Evolutionary conservation across 768 basidiomycete species (phyloP).

Genomic region (Pulveroboletus sp.): DNA sequence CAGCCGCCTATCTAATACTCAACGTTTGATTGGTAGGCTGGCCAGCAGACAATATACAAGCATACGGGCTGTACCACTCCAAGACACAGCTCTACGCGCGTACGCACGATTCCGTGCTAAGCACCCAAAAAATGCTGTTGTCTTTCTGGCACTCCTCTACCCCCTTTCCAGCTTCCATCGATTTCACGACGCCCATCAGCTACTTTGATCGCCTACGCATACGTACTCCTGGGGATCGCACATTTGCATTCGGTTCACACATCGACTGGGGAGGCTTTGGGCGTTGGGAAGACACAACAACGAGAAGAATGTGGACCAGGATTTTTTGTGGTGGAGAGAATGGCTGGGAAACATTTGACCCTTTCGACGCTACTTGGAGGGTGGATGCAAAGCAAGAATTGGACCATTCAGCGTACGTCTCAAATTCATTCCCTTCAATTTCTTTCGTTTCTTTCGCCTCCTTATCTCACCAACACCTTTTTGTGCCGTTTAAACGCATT

Average conservation of each 20-base stretch:
- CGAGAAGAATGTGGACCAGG: conserved; percentile 38
- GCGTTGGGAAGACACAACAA: conserved; percentile 52
- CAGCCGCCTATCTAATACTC: neutral
- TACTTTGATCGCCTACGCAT: conserved; percentile 79
- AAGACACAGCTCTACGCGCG: conserved; percentile 55
- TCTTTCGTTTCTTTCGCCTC: neutral
- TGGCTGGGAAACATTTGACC: conserved; percentile 47
- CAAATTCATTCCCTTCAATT: neutral
- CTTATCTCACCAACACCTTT: neutral
- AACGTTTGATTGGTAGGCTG: conserved; percentile 43
- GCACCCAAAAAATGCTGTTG: conserved; percentile 56
- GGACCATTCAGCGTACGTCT: conserved; percentile 53
- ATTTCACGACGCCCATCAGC: conserved; percentile 58
- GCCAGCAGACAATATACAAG: conserved; percentile 65
- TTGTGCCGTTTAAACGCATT: neutral
- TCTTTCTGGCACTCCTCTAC: conserved; percentile 52
- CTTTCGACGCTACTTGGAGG: conserved; percentile 47
- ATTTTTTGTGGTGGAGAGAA: conserved; percentile 42
- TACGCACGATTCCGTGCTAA: conserved; percentile 57
- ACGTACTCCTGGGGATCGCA: conserved; percentile 65
- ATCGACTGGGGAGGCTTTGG: conserved; percentile 52
- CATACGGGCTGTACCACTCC: conserved; percentile 73
- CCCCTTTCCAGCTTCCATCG: conserved; percentile 40
- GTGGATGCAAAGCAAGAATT: conserved; percentile 56
- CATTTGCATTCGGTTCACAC: conserved; percentile 67